Base-by-base conservation (phyloP, 164 flowering plant species). In the Echeveria elegans region DNA sequence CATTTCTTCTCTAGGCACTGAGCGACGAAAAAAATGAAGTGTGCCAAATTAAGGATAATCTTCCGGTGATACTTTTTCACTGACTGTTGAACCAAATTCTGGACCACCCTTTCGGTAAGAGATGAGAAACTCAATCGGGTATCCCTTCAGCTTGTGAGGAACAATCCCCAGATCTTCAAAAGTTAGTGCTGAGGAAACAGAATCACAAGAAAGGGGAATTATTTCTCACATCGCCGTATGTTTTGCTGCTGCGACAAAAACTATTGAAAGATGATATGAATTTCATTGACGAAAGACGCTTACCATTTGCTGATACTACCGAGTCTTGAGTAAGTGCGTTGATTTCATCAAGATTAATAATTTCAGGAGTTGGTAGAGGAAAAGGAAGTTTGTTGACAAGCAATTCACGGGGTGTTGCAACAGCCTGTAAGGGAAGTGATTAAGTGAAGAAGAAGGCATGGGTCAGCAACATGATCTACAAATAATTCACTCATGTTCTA, bases 71-170 rank as follows among this genome's bases (percentile, higher is more conserved):
- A 84, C 76, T 76, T 68, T 86, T 78, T 94, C 96, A 65, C 97
- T 89, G 81, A 91, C 68, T 40, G 99, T 94, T 66, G 99, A 80
- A 64, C 97, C 99, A 70, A 82, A 85, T 34, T 85, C 56, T 12
- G 99, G 99, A 41, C 99, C 99, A 71, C 96, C 97, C 79, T 89
- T 91, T 2, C 99, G 90, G 56, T 85, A 91, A 31, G 75, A 76
- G 18, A 79, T 72, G 68, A 94, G 96, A 73, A 63, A 91, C 77
- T 94, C 99, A 59, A 85, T 68, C 4, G 99, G 96, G 77, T 94
- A 94, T 16, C 99, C 99, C 81, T 88, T 87, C 82, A 94, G 66
- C 76, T 86, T 86, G 65, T 72, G 95, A 1, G 99, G 97, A 71
- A 67, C 81, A 70, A 94, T 77, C n/a, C 89, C 96, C 45, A 94